Evolutionary conservation across 768 basidiomycete species (phyloP).

Genomic region (Clathrus columnatus): DNA sequence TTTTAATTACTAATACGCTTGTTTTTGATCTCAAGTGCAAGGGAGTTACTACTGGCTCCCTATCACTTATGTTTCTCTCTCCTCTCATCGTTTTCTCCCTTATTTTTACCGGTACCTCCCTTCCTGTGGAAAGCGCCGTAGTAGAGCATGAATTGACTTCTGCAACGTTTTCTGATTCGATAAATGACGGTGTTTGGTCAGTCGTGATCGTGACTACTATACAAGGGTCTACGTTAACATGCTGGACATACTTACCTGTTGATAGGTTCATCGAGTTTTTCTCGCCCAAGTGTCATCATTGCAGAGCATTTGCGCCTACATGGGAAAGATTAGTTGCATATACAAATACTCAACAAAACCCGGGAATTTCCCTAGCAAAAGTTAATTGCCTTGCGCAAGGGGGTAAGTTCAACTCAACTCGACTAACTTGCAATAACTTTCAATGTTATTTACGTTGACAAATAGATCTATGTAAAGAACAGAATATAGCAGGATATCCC

Average conservation of each 20-base stretch:
- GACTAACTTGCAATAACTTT: conserved; percentile 1
- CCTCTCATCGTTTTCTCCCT: conserved; percentile 25
- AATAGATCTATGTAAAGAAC: conserved; percentile 71
- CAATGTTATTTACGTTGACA: not conserved
- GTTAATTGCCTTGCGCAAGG: conserved; percentile 74
- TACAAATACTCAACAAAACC: conserved; percentile 38
- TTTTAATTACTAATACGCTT: no score
- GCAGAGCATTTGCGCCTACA: conserved; percentile 68
- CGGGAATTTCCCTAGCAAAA: conserved; percentile 64
- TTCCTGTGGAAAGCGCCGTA: conserved; percentile 24
- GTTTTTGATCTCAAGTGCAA: no score
- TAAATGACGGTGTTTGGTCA: conserved; percentile 53
- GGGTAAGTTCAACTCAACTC: conserved; percentile 37
- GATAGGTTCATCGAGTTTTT: conserved; percentile 75
- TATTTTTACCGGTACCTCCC: conserved; percentile 24
- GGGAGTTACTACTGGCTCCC: no score
- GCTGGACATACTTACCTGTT: no score
- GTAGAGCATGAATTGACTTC: conserved; percentile 37
- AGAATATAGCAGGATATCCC: conserved; percentile 65
- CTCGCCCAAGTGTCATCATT: conserved; percentile 81
- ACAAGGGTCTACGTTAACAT: no score
- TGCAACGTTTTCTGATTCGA: conserved; percentile 46
- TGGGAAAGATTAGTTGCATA: conserved; percentile 54
- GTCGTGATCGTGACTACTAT: conserved; percentile 11
- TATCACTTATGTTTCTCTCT: conserved; percentile 18